Percentiles rank a stretch among this genome's conserved stretches.
phyloP scores from a whole-genome alignment of 495 filamentous ascomycete species.

The Sphaerosporella brunnea region DNA sequence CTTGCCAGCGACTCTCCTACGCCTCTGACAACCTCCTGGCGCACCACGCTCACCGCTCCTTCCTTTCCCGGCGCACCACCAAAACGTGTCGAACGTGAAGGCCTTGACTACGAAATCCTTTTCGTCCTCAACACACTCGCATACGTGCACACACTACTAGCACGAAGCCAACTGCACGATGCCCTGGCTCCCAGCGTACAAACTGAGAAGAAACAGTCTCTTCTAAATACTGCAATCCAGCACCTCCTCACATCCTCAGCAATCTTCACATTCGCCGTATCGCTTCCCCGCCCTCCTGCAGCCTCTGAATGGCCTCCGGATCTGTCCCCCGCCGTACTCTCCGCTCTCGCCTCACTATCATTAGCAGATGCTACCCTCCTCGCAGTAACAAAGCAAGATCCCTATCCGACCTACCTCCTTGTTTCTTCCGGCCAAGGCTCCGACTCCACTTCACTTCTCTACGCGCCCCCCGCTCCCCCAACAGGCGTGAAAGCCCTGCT shows the following conservation, averaged over 20 bases:
- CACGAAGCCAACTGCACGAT: slow-evolving; percentile 38
- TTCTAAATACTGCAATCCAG: slow-evolving; percentile 58
- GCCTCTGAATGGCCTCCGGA: slow-evolving; percentile 31
- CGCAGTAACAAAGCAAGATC: slow-evolving; percentile 81
- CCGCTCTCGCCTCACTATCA: slow-evolving; percentile 53
- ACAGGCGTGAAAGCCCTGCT: slow-evolving; percentile 55
- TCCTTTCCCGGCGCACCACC: slow-evolving; percentile 10
- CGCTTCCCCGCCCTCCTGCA: slow-evolving; percentile 13
- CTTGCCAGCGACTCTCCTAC: slow-evolving; percentile 30
- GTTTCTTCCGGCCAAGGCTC: slow-evolving; percentile 4
- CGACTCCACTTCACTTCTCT: slow-evolving; percentile 23
- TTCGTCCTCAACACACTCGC: slow-evolving; percentile 63
- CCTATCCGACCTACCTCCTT: slow-evolving; percentile 46
- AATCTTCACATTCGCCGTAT: slow-evolving; percentile 52
- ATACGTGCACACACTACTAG: slow-evolving; percentile 51
- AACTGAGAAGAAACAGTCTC: slow-evolving; percentile 44
- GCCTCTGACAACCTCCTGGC: slow-evolving; percentile 46
- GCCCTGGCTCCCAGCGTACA: slow-evolving; percentile 29
- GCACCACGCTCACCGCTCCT: slow-evolving; percentile 45
- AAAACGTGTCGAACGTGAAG: slow-evolving; percentile 44
- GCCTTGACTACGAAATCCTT: slow-evolving; percentile 66
- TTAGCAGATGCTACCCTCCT: slow-evolving; percentile 78
- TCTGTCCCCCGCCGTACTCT: slow-evolving; percentile 45
- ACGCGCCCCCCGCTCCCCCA: slow-evolving; percentile 17
- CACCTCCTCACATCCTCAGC: slow-evolving; percentile 59